A percentile compares a stretch with the other conserved stretches of the same genome.
Conservation (phyloP, 768 basidiomycete genomes). For the Podaxis rugospora region DNA sequence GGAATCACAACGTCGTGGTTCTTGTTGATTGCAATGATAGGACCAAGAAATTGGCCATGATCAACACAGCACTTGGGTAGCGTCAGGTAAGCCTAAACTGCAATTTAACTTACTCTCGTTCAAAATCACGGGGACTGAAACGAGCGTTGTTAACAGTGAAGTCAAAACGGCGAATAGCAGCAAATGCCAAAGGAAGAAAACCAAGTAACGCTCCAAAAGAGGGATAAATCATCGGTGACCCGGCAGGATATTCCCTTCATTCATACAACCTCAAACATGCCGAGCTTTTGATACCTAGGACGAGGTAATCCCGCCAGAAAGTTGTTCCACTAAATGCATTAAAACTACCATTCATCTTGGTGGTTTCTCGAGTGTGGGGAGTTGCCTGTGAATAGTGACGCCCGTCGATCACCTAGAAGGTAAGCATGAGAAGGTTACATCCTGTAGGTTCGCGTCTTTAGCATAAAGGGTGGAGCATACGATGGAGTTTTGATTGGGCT, state of each 20-base stretch:
- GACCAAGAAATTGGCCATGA: slow-evolving; percentile 35
- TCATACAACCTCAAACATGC: too few relatives aligned
- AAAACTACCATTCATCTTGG: slow-evolving; percentile 2
- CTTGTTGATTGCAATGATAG: slow-evolving; percentile 36
- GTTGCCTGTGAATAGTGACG: background rate
- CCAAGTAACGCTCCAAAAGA: background rate
- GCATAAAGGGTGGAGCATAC: background rate
- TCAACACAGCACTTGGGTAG: slow-evolving; percentile 26
- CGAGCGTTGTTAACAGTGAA: slow-evolving; percentile 30
- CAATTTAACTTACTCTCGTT: slow-evolving; percentile 12
- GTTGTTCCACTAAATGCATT: background rate
- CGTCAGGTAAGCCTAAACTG: background rate
- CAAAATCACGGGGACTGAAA: slow-evolving; percentile 39
- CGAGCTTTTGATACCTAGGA: background rate
- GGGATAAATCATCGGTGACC: background rate
- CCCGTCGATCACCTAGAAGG: background rate
- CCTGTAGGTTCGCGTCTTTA: background rate
- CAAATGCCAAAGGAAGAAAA: background rate
- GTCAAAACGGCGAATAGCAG: slow-evolving; percentile 1
- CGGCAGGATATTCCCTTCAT: background rate
- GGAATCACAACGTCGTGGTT: slow-evolving; percentile 28
- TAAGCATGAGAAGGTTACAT: slow-evolving; percentile 3
- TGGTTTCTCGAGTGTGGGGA: slow-evolving; percentile 7
- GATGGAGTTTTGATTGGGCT: background rate
- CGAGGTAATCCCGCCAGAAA: background rate